Conservation (phyloP, 129 eudicot species). For the Rutidosis leptorrhynchoides region DNA sequence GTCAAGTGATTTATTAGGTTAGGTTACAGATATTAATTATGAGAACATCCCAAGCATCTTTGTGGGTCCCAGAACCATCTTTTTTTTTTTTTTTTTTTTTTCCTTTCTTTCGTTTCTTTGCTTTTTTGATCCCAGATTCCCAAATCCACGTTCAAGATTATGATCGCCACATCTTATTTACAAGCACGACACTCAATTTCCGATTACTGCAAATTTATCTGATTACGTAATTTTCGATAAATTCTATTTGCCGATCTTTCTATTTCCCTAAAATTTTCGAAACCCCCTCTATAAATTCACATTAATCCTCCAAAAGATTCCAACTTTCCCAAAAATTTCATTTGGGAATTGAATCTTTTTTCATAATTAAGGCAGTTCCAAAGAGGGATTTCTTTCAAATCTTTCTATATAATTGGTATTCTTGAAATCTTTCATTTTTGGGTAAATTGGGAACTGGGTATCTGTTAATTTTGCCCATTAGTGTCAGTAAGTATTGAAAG, state of each 20-base stretch:
- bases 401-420: neutral
- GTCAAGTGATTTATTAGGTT: too few species aligned
- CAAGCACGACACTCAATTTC: neutral
- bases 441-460: too few species aligned
- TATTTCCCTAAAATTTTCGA: neutral
- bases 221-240: slow-evolving; percentile 16
- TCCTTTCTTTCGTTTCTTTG: neutral
- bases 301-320: neutral
- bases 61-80: slow-evolving; percentile 21
- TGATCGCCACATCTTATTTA: slow-evolving; percentile 15
- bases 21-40: slow-evolving; percentile 19
- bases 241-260: slow-evolving; percentile 13
- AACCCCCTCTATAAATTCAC: slow-evolving; percentile 5
- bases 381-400: slow-evolving; percentile 18
- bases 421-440: slow-evolving; percentile 6
- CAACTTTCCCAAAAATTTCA: slow-evolving; percentile 25
- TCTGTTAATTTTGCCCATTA: too few species aligned
- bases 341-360: slow-evolving; percentile 25
- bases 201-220: slow-evolving; percentile 9
- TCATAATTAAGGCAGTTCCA: slow-evolving; percentile 10
- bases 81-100: too few species aligned
- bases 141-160: slow-evolving; percentile 20
- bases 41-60: slow-evolving; percentile 18
- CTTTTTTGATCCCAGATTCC: slow-evolving; percentile 30
- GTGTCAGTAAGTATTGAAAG: too few species aligned